Evolutionary conservation across 2,329 filamentous ascomycete species (phyloP), one percentile per base, ranked within the genome.

Genomic region (Xylariaceae sp.): DNA sequence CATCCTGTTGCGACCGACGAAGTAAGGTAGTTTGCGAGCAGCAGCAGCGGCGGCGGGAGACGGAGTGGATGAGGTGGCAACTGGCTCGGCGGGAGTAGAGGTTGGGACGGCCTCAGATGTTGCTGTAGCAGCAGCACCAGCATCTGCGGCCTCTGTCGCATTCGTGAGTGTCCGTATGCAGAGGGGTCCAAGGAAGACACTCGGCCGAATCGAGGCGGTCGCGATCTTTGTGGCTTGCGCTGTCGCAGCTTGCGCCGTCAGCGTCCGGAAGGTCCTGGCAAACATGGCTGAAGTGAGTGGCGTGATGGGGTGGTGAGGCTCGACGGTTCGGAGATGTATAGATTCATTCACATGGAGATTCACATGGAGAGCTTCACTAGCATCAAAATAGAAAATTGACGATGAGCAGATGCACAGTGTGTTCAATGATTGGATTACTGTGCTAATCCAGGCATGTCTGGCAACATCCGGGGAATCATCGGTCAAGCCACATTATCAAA

Each of bases 1-100:
- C 44, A 83, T 87, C 1, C 80, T 76, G 2, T 90, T 93, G 62
- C 91, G 87, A 55, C 79, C 79, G 64, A 97, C 81, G 68, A 86
- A 81, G 78, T 92, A 96, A 9, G 84, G 81, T 35, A 84, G 73
- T 53, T 78, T 13, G 23, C 23, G 23, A 30, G 23, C 23, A 30
- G 23, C 23, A 30, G 23, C 23, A 30, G 23, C 23, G 23, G 23
- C 23, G 23, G 23, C 23, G 23, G 23, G 23, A 30, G 23, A 30
- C 4, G 23, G 23, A 30, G 23, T 30, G 4, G 23, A 30, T 30
- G 23, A 30, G 23, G 23, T 30, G 23, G 23, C 23, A 30, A 30
- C 23, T 10, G 37, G 73, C 75, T 15, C 60, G 66, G 67, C n/a
- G 67, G 64, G 1, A 2, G 18, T 57, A 61, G 59, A 56, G 30